A percentile compares a stretch with the other conserved stretches of the same genome.
Conservation (phyloP, 768 basidiomycete genomes). For the Russula vinacea region DNA sequence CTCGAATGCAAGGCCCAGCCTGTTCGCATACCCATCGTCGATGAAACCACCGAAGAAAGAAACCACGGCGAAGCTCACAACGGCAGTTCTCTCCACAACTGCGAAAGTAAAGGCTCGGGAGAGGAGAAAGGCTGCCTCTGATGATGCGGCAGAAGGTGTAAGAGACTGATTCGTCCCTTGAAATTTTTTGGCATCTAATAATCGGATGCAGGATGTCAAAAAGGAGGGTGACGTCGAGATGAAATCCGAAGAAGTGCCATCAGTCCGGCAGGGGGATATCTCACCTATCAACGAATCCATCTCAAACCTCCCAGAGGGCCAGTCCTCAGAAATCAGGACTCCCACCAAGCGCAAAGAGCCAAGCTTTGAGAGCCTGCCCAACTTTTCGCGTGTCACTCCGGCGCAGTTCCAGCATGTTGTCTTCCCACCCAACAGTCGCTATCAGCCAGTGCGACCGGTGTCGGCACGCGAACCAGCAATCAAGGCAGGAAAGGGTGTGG, state of each 20-base stretch:
- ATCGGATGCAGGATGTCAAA: slow-evolving; percentile 52
- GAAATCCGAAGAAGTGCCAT: slow-evolving; percentile 56
- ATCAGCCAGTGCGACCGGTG: slow-evolving; percentile 84
- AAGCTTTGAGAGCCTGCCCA: slow-evolving; percentile 67
- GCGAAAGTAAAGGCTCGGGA: slow-evolving; percentile 95
- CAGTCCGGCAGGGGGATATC: slow-evolving; percentile 52
- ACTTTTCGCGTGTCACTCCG: slow-evolving; percentile 91
- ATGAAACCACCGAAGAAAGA: slow-evolving; percentile 92
- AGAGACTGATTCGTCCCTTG: slow-evolving; percentile 32
- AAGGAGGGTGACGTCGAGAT: slow-evolving; percentile 72
- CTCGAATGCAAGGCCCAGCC: slow-evolving; percentile 84
- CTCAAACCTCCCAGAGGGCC: slow-evolving; percentile 47
- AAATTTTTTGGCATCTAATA: slow-evolving; percentile 38
- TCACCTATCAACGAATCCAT: slow-evolving; percentile 56
- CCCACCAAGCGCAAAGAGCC: slow-evolving; percentile 73
- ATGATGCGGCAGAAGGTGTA: slow-evolving; percentile 81
- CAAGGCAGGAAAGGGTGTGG: slow-evolving; percentile 33
- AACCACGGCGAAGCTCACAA: slow-evolving; percentile 84
- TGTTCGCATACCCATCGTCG: slow-evolving; percentile 87
- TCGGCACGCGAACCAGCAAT: slow-evolving; percentile 40
- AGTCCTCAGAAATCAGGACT: slow-evolving; percentile 39
- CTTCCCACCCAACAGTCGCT: slow-evolving; percentile 77
- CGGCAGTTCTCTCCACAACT: slow-evolving; percentile 94
- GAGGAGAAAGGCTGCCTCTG: slow-evolving; percentile 84
- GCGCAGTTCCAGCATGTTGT: slow-evolving; percentile 81